phyloP scores from a whole-genome alignment of 2,329 filamentous ascomycete species.

The Paecilomyces sp. region DNA sequence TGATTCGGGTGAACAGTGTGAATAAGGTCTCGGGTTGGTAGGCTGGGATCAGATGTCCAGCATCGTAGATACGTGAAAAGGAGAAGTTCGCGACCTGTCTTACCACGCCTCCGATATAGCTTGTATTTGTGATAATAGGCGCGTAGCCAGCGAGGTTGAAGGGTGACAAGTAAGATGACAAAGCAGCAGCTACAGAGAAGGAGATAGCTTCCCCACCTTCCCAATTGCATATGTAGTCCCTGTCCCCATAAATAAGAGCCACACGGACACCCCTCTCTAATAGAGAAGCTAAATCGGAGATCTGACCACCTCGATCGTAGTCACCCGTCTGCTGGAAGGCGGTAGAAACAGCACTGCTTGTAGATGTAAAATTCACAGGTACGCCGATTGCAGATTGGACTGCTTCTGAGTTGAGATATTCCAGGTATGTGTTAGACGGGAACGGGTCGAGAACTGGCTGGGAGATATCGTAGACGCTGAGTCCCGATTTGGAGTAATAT shows the following conservation, averaged over 20 bases:
- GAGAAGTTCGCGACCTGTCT: conserved; percentile 28
- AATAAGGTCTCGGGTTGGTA: conserved; percentile 48
- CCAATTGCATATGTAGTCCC: conserved; percentile 30
- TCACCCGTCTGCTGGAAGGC: conserved; percentile 17
- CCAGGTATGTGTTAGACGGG: conserved; percentile 47
- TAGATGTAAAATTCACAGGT: conserved; percentile 31
- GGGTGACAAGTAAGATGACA: conserved; percentile 27
- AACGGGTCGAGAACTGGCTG: conserved; percentile 51
- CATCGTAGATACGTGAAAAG: conserved; percentile 45
- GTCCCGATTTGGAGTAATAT: conserved; percentile 25
- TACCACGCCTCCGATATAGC: conserved; percentile 44
- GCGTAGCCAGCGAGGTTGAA: conserved; percentile 37
- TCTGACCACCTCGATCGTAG: conserved; percentile 11
- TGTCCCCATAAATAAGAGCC: conserved; percentile 37
- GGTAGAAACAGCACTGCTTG: conserved; percentile 23
- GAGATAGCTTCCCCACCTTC: conserved; percentile 42
- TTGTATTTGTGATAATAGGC: conserved; percentile 40
- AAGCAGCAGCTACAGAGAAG: conserved; percentile 32
- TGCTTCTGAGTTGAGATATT: conserved; percentile 51
- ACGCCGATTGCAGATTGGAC: conserved; percentile 55
- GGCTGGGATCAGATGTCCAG: conserved; percentile 47
- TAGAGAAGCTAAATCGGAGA: conserved; percentile 19
- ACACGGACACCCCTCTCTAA: conserved; percentile 35
- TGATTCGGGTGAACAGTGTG: conserved; percentile 46
- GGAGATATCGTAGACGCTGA: conserved; percentile 51